phyloP scores from a whole-genome alignment of 257 asterid species.

The Marsdenia floribunda region DNA sequence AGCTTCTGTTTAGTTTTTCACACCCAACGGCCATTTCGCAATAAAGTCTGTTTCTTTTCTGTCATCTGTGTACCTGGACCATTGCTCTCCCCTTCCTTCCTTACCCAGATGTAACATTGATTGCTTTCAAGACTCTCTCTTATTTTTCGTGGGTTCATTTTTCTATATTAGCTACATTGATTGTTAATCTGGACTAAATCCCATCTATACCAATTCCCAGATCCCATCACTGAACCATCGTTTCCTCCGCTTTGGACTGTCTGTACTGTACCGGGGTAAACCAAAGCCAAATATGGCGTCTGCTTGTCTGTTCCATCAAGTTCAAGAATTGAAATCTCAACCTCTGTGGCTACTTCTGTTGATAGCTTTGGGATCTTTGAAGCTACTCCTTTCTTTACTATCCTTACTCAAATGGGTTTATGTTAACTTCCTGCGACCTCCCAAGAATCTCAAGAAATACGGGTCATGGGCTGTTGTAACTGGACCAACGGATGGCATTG shows the following conservation, averaged over 20 bases:
- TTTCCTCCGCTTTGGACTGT: conserved; percentile 11
- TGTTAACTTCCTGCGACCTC: conserved; percentile 74
- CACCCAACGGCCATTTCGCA: background rate
- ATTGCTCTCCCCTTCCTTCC: background rate
- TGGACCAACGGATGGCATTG: conserved; percentile 97
- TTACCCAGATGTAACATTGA: background rate
- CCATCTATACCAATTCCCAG: conserved; percentile 12
- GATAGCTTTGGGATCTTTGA: conserved; percentile 42
- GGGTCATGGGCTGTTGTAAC: conserved; percentile 96
- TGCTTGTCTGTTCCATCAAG: conserved; percentile 41
- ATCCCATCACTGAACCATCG: conserved; percentile 3
- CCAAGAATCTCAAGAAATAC: conserved; percentile 80
- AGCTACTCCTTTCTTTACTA: conserved; percentile 35
- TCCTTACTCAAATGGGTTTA: conserved; percentile 57
- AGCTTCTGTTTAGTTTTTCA: background rate
- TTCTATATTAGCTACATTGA: background rate
- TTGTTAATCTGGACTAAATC: background rate
- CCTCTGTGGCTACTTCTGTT: conserved; percentile 65
- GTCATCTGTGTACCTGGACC: background rate
- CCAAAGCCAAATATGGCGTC: conserved; percentile 39
- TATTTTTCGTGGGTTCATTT: background rate
- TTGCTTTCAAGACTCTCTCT: background rate
- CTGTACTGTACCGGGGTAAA: background rate
- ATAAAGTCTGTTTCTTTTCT: background rate
- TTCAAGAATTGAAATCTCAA: conserved; percentile 65